Evolutionary conservation across 805 yeast genomes (phyloP).

Genomic region (Yamadazyma phyllophila): DNA sequence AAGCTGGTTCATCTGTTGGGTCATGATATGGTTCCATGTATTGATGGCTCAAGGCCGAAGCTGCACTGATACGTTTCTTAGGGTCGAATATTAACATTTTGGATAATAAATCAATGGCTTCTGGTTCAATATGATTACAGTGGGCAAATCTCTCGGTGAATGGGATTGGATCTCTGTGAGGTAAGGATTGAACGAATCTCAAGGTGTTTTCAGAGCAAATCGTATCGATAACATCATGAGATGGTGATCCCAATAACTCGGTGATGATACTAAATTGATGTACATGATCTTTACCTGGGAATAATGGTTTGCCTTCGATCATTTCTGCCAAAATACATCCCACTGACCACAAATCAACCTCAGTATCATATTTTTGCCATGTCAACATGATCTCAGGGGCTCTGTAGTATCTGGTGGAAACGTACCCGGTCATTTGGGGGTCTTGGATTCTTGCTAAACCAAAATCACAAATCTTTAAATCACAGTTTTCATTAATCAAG

Average conservation of each 20-base stretch:
- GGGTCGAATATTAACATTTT: slow-evolving; percentile 96
- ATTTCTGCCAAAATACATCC: slow-evolving; percentile 97
- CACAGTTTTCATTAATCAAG: slow-evolving; percentile 85
- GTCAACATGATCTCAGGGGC: slow-evolving; percentile 99
- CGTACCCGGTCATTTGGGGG: slow-evolving; percentile 99
- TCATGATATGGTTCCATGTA: slow-evolving; percentile 95
- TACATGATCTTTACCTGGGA: slow-evolving; percentile 98
- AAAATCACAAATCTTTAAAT: slow-evolving; percentile 86
- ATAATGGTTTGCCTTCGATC: slow-evolving; percentile 95
- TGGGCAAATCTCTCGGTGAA: slow-evolving; percentile 75
- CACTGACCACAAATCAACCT: slow-evolving; percentile 97
- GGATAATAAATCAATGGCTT: slow-evolving; percentile 83
- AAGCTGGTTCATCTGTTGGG: slow-evolving; percentile 95
- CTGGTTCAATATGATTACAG: slow-evolving; percentile 62
- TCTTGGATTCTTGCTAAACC: slow-evolving; percentile 97
- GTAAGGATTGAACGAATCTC: slow-evolving; percentile 89
- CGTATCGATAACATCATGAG: slow-evolving; percentile 91
- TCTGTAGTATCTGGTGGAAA: slow-evolving; percentile 90
- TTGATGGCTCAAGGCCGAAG: slow-evolving; percentile 83
- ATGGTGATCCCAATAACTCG: slow-evolving; percentile 94
- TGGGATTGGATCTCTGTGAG: slow-evolving; percentile 90
- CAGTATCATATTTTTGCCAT: slow-evolving; percentile 96
- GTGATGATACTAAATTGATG: slow-evolving; percentile 97
- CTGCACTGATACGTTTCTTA: slow-evolving; percentile 89
- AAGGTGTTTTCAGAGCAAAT: slow-evolving; percentile 94